A percentile compares a stretch with the other conserved stretches of the same genome.
Conservation (phyloP, 2,329 filamentous ascomycete genomes). For the Emydomyces testavorans region DNA sequence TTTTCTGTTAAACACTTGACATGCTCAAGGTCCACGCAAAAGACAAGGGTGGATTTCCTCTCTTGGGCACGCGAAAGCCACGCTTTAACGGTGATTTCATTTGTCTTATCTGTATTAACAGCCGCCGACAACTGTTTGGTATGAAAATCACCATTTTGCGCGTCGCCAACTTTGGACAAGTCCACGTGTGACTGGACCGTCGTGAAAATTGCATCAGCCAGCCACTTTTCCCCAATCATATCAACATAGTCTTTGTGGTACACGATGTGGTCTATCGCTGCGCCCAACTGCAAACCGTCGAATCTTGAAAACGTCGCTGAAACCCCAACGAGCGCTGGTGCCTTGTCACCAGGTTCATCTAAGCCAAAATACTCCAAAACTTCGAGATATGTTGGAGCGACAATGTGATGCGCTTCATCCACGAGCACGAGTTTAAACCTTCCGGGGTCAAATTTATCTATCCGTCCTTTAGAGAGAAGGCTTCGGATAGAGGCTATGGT, state of each 20-base stretch:
- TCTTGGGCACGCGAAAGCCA: conserved; percentile 67
- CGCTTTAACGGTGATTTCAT: conserved; percentile 71
- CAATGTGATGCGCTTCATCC: conserved; percentile 94
- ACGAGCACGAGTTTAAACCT: conserved; percentile 84
- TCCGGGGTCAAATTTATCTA: conserved; percentile 69
- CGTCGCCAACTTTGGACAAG: conserved; percentile 56
- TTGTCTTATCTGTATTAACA: conserved; percentile 71
- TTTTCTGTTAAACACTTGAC: conserved; percentile 60
- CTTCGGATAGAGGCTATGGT: conserved; percentile 85
- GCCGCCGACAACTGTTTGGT: conserved; percentile 62
- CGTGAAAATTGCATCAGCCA: conserved; percentile 85
- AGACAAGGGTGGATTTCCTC: conserved; percentile 78
- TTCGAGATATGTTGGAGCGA: conserved; percentile 66
- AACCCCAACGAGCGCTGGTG: conserved; percentile 70
- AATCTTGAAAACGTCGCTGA: conserved; percentile 72
- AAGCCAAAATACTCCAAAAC: conserved; percentile 70
- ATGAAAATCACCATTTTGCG: conserved; percentile 65
- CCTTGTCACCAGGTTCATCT: conserved; percentile 37
- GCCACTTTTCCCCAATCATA: conserved; percentile 82
- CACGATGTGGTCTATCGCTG: conserved; percentile 87
- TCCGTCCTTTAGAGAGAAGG: conserved; percentile 61
- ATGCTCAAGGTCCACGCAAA: conserved; percentile 84
- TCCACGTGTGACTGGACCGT: conserved; percentile 78
- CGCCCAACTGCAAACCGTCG: conserved; percentile 70
- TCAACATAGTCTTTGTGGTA: conserved; percentile 79